These are phyloP conservation scores for Thermoascus crustaceus DNA, from an alignment of 2,329 filamentous ascomycete genomes.

Conservation along the genomic window DNA sequence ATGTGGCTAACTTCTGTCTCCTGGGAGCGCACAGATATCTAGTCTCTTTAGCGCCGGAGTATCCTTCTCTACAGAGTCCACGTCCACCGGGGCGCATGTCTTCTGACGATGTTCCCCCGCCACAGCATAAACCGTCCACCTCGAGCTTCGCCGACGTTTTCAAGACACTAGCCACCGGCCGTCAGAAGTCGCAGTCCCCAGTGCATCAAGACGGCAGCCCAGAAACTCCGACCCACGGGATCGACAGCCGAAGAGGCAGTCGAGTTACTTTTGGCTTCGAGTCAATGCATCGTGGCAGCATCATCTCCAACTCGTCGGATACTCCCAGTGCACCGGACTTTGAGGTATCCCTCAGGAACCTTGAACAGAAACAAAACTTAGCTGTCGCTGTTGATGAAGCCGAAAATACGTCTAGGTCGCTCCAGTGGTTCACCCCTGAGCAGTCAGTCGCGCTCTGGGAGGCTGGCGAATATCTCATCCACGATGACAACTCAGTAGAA, in stretches of 20 bases:
- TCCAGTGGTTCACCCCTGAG: slow-evolving; percentile 31
- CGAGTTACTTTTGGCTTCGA: slow-evolving; percentile 29
- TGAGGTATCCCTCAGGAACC: slow-evolving; percentile 26
- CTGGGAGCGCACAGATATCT: not conserved
- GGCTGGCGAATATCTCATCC: slow-evolving; percentile 29
- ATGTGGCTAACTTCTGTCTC: not conserved
- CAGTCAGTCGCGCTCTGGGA: slow-evolving; percentile 35
- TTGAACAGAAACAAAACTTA: slow-evolving; percentile 28
- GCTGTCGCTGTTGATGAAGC: slow-evolving; percentile 32
- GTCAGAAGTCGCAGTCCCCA: slow-evolving; percentile 32
- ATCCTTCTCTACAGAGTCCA: slow-evolving; percentile 4
- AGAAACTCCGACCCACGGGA: slow-evolving; percentile 21
- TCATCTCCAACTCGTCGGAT: slow-evolving; percentile 32
- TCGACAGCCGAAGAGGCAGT: slow-evolving; percentile 27
- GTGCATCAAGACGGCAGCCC: slow-evolving; percentile 22
- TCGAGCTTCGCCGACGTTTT: slow-evolving; percentile 37
- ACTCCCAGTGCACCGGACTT: slow-evolving; percentile 29
- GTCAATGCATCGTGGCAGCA: slow-evolving; percentile 35
- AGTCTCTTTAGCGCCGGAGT: not conserved
- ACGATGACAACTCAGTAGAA: slow-evolving; percentile 26
- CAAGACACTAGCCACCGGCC: slow-evolving; percentile 33
- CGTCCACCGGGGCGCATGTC: slow-evolving; percentile 28
- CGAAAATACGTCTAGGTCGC: slow-evolving; percentile 23
- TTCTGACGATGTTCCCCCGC: slow-evolving; percentile 34
- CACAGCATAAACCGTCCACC: slow-evolving; percentile 28